Evolutionary conservation across 768 basidiomycete genomes (phyloP), one percentile per base, ranked within the genome.

Genomic region (Phaeotremella fagi): DNA sequence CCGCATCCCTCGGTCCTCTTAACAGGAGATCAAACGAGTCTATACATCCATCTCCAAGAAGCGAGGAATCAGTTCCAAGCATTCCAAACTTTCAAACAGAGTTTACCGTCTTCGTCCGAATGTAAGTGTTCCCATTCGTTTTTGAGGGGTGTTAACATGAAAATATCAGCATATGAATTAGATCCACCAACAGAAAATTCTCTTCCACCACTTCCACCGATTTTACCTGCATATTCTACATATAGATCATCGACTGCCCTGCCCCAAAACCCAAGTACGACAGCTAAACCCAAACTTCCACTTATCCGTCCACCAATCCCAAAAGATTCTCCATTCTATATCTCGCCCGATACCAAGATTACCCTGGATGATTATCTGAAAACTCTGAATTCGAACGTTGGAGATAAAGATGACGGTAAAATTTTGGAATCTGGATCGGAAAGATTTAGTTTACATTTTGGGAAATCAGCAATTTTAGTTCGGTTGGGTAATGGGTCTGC

Each of bases 191-290:
- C 22, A n/a, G 11, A 28, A 11, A 27, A 24, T 6, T 4, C 20
- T 28, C 46, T 54, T 3, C 53, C 53, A 4, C 53, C 53, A 4
- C 36, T 54, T 4, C 53, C 53, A 7, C 47, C 53, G 3, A 48
- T 48, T 22, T 35, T 43, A 37, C 50, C 26, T 28, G 28, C 33
- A 16, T 28, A 43, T 4, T 14, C 26, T 6, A 12, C 38, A 12
- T 44, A 38, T 50, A 31, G 48, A 33, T 33, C 31, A 7, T 33
- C 31, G 31, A 3, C 24, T 6, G 41, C 20, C 45, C 15, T 18
- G 18, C 14, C 36, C 16, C 25, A 20, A 15, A 5, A 46, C 46
- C 26, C 9, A 16, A n/a, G n/a, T n/a, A n/a, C n/a, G n/a, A n/a
- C n/a, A n/a, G n/a, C n/a, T n/a, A n/a, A n/a, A n/a, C n/a, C 20